phyloP scores from a whole-genome alignment of 148 eudicot genomes.

The Polygonum maritimum region DNA sequence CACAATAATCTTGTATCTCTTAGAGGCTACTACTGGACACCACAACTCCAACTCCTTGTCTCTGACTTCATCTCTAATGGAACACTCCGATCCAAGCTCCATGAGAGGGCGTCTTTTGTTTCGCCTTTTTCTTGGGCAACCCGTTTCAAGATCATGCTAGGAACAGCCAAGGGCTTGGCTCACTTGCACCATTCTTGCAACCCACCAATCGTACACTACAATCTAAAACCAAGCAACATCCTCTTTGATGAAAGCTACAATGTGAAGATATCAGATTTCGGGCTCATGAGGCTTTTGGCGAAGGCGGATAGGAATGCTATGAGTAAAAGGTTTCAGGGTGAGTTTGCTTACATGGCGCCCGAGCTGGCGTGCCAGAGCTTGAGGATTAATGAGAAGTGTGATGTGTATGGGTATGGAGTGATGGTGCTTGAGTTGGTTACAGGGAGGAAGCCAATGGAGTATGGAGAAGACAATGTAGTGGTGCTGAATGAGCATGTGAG shows the following conservation, averaged over 20 bases:
- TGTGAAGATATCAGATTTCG: conserved; percentile 77
- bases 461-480: conserved; percentile 74
- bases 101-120: conserved; percentile 31
- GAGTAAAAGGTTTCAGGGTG: conserved; percentile 64
- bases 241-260: conserved; percentile 63
- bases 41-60: conserved; percentile 67
- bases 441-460: conserved; percentile 72
- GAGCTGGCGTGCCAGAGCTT: conserved; percentile 84
- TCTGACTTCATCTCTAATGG: conserved; percentile 61
- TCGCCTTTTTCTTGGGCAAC: conserved; percentile 59
- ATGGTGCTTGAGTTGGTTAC: conserved; percentile 73
- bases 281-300: conserved; percentile 50
- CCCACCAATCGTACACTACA: conserved; percentile 84
- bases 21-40: conserved; percentile 92
- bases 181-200: conserved; percentile 77
- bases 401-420: conserved; percentile 83
- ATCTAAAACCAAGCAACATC: conserved; percentile 81
- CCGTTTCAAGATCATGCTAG: conserved; percentile 65
- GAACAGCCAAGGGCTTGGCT: conserved; percentile 79
- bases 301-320: conserved; percentile 46
- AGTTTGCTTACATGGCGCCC: conserved; percentile 85
- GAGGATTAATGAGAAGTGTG: conserved; percentile 87
- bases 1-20: conserved; percentile 58
- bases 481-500: conserved; percentile 72
- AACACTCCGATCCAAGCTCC: conserved; percentile 58